These are phyloP conservation scores for Pichia cactophila DNA, from an alignment of 1,139 yeast species.

Conservation along the genomic window DNA sequence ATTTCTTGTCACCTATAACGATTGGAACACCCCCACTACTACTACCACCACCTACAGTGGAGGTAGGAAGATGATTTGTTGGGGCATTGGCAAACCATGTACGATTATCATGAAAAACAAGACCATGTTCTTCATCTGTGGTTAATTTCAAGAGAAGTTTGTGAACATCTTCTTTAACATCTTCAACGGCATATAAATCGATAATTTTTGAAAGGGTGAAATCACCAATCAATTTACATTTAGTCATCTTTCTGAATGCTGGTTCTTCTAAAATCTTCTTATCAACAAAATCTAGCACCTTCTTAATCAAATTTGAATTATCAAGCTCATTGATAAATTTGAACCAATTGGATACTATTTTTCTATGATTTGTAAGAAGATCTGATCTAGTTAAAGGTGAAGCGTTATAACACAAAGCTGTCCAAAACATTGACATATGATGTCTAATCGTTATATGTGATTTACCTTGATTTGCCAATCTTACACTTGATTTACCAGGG, in stretches of 20 bases:
- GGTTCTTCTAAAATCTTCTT: slow-evolving; percentile 49
- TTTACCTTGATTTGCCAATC: slow-evolving; percentile 28
- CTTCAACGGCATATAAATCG: slow-evolving; percentile 38
- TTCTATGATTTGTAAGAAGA: slow-evolving; percentile 46
- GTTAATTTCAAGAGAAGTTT: slow-evolving; percentile 44
- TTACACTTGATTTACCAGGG: slow-evolving; percentile 43
- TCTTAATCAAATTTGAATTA: slow-evolving; percentile 35
- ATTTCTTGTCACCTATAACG: slow-evolving; percentile 34
- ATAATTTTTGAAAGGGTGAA: slow-evolving; percentile 57
- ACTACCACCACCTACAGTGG: slow-evolving; percentile 19
- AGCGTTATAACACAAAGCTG: slow-evolving; percentile 41
- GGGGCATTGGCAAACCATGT: slow-evolving; percentile 35
- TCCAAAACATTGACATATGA: slow-evolving; percentile 56
- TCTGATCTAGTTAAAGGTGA: slow-evolving; percentile 55
- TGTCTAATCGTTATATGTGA: slow-evolving; percentile 42
- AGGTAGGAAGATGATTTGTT: neutral
- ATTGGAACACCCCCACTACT: slow-evolving; percentile 31
- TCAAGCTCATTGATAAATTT: slow-evolving; percentile 54
- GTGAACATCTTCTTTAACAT: slow-evolving; percentile 30
- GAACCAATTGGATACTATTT: slow-evolving; percentile 57
- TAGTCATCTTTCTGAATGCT: slow-evolving; percentile 58
- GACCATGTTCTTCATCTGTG: slow-evolving; percentile 50
- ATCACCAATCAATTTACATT: slow-evolving; percentile 73
- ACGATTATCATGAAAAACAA: slow-evolving; percentile 54
- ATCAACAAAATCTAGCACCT: slow-evolving; percentile 43